phyloP scores from a whole-genome alignment of 1,139 yeast genomes.

The Geotrichum carabidarum region DNA sequence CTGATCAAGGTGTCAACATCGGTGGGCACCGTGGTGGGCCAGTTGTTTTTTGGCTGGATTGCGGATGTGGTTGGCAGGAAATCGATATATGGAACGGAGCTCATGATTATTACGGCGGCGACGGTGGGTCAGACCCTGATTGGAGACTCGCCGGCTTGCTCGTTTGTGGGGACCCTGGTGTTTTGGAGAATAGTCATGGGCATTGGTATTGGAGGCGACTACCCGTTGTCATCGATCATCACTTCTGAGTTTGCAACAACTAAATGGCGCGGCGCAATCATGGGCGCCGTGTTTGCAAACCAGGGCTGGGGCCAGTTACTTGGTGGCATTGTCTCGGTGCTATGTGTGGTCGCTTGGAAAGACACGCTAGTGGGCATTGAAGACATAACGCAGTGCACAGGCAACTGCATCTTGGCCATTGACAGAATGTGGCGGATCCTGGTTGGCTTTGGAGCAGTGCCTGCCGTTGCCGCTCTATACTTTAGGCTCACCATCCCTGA shows the following conservation, averaged over 20 bases:
- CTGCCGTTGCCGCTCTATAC: constrained; percentile 76
- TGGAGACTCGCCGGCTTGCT: constrained; percentile 53
- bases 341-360: constrained; percentile 39
- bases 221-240: constrained; percentile 79
- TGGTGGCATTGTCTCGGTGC: constrained; percentile 39
- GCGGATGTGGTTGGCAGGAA: constrained; percentile 83
- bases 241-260: constrained; percentile 39
- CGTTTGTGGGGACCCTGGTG: constrained; percentile 52
- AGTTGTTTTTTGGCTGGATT: constrained; percentile 69
- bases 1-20: constrained; percentile 82
- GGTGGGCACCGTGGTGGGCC: constrained; percentile 55
- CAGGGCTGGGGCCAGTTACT: constrained; percentile 45
- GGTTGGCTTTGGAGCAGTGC: constrained; percentile 83
- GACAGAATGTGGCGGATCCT: constrained; percentile 93
- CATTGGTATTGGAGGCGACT: constrained; percentile 98
- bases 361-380: constrained; percentile 57
- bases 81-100: constrained; percentile 77
- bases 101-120: constrained; percentile 74
- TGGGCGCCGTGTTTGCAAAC: constrained; percentile 40
- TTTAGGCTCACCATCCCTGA: constrained; percentile 91
- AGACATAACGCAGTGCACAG: constrained; percentile 58
- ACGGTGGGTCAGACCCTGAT: constrained; percentile 65
- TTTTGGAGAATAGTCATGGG: constrained; percentile 38
- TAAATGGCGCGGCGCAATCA: constrained; percentile 42
- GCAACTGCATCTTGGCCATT: constrained; percentile 63